These are phyloP conservation scores for Porcisia hertigi DNA, from an alignment of 208 protist genomes.

Conservation along the genomic window DNA sequence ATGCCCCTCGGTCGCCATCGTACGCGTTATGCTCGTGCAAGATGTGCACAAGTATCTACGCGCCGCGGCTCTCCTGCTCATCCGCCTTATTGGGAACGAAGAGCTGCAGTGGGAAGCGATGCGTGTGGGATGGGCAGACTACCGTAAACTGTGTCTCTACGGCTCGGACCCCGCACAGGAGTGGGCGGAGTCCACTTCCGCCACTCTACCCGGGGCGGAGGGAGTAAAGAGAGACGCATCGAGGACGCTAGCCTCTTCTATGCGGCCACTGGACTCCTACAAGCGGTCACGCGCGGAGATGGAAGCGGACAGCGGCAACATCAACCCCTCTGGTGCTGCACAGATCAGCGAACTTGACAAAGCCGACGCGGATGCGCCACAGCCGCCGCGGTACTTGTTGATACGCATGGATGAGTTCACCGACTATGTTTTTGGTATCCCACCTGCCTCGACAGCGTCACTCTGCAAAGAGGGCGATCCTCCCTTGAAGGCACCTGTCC, in stretches of 20 bases:
- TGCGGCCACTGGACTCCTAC: conserved; percentile 19
- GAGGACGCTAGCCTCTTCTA: conserved; percentile 17
- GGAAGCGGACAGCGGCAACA: not conserved
- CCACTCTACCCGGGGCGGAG: not conserved
- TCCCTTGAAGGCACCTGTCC: not conserved
- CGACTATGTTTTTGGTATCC: conserved; percentile 53
- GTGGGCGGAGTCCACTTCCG: conserved; percentile 9
- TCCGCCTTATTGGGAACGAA: conserved; percentile 67
- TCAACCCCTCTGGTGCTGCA: not conserved
- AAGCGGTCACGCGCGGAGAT: conserved; percentile 19
- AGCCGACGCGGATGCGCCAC: conserved; percentile 7
- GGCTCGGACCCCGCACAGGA: conserved; percentile 43
- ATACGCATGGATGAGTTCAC: conserved; percentile 65
- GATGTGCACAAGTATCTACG: conserved; percentile 84
- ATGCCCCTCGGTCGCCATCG: conserved; percentile 48
- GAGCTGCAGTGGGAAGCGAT: conserved; percentile 55
- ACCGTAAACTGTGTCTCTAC: conserved; percentile 77
- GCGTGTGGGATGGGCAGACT: conserved; percentile 60
- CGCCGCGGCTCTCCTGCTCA: conserved; percentile 66
- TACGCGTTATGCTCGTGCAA: conserved; percentile 71
- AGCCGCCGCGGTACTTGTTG: conserved; percentile 51
- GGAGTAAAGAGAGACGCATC: not conserved
- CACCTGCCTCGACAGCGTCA: conserved; percentile 3
- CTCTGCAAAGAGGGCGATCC: not conserved
- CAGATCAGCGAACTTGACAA: not conserved